These are phyloP conservation scores for Penicillium frequentans DNA, from an alignment of 2,329 filamentous ascomycete species.

Conservation along the genomic window DNA sequence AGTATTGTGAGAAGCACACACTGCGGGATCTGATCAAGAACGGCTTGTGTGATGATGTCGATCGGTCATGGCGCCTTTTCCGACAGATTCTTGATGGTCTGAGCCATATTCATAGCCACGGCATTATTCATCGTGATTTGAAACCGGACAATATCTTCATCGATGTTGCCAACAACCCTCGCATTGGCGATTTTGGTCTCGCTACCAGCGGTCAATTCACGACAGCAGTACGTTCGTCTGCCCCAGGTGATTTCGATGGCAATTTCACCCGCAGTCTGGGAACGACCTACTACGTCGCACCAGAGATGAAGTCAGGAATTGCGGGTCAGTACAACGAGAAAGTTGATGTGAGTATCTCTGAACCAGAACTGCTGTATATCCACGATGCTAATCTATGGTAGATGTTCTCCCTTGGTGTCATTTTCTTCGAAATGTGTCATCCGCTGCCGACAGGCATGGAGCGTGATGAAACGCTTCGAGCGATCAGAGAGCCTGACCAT, in stretches of 20 bases:
- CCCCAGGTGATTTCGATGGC: constrained; percentile 36
- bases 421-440: constrained; percentile 96
- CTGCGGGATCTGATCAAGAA: constrained; percentile 82
- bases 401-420: constrained; percentile 97
- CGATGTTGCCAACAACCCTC: constrained; percentile 83
- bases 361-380: neutral
- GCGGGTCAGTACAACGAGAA: constrained; percentile 84
- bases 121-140: constrained; percentile 92
- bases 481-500: constrained; percentile 67
- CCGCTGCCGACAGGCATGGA: constrained; percentile 63
- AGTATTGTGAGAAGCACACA: constrained; percentile 93
- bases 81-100: constrained; percentile 88
- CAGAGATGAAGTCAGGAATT: constrained; percentile 77
- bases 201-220: constrained; percentile 77
- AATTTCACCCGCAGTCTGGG: constrained; percentile 59
- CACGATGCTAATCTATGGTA: constrained; percentile 15
- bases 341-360: constrained; percentile 67
- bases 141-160: constrained; percentile 99
- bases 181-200: constrained; percentile 94
- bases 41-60: constrained; percentile 69
- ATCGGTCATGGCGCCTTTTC: constrained; percentile 87
- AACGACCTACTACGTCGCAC: constrained; percentile 89
- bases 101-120: constrained; percentile 82
- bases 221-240: constrained; percentile 40
- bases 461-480: constrained; percentile 64